Evolutionary conservation across 306 rosid genomes (phyloP).

Genomic region (Chamaecrista fasciculata): DNA sequence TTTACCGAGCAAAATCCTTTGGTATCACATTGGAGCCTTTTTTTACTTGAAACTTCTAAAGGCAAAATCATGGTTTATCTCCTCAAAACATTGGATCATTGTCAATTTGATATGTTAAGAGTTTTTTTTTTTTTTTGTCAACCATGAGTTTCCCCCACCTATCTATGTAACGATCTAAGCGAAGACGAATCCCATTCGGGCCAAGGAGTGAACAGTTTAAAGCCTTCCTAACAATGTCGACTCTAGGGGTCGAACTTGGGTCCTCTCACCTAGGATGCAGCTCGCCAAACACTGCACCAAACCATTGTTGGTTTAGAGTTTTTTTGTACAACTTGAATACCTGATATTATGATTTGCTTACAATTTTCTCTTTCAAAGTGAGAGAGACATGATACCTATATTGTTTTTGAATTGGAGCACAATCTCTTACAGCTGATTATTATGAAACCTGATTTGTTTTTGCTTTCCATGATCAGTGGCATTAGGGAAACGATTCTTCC

Average conservation of each 20-base stretch:
- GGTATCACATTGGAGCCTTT: not conserved
- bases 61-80: not conserved
- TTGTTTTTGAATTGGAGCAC: not conserved
- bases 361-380: not conserved
- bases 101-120: not conserved
- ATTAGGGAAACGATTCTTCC: constrained; percentile 69
- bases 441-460: not conserved
- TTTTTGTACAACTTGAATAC: not conserved
- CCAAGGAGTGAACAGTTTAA: too few relatives aligned
- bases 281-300: too few relatives aligned
- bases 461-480: constrained; percentile 50
- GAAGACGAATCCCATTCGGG: too few relatives aligned
- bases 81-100: not conserved
- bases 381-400: not conserved
- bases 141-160: too few relatives aligned
- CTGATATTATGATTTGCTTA: too few relatives aligned
- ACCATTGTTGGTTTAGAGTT: too few relatives aligned
- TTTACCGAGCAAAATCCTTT: too few relatives aligned
- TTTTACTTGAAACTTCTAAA: not conserved
- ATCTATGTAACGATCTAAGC: too few relatives aligned
- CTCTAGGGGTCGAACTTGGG: too few relatives aligned
- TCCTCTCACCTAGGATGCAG: too few relatives aligned
- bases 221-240: too few relatives aligned
- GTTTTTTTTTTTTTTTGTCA: too few relatives aligned
- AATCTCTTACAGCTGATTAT: not conserved